These are phyloP conservation scores for Eucalyptus curtisii DNA, from an alignment of 345 rosid genomes.

Conservation along the genomic window DNA sequence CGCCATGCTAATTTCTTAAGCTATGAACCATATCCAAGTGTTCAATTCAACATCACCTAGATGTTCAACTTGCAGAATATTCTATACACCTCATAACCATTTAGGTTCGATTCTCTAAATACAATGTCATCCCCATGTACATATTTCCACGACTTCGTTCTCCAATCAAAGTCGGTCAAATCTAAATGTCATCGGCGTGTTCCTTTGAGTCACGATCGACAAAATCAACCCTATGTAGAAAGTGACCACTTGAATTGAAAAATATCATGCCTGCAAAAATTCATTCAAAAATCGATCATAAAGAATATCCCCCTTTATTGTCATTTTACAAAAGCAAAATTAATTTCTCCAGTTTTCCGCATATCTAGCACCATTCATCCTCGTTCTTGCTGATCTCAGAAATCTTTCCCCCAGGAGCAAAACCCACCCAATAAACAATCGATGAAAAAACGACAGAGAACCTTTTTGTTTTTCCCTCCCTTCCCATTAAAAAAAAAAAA, in stretches of 20 bases:
- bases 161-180: not conserved
- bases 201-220: not conserved
- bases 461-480: not conserved
- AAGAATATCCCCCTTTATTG: not conserved
- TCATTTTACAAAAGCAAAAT: not conserved
- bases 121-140: not conserved
- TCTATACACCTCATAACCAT: not conserved
- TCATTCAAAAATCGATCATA: not conserved
- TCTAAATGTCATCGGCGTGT: no score
- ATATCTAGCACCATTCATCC: not conserved
- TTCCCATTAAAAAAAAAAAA: not conserved
- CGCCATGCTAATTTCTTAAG: not conserved
- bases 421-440: not conserved
- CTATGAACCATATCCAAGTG: not conserved
- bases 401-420: not conserved
- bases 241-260: not conserved
- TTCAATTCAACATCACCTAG: not conserved
- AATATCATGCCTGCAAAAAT: not conserved
- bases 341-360: not conserved
- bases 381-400: not conserved
- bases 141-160: not conserved
- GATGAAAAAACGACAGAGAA: not conserved
- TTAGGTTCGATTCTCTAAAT: not conserved
- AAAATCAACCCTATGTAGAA: not conserved
- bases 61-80: rapidly evolving